Base-by-base conservation (phyloP, 441 rosid species). In the Aleurites moluccanus region DNA sequence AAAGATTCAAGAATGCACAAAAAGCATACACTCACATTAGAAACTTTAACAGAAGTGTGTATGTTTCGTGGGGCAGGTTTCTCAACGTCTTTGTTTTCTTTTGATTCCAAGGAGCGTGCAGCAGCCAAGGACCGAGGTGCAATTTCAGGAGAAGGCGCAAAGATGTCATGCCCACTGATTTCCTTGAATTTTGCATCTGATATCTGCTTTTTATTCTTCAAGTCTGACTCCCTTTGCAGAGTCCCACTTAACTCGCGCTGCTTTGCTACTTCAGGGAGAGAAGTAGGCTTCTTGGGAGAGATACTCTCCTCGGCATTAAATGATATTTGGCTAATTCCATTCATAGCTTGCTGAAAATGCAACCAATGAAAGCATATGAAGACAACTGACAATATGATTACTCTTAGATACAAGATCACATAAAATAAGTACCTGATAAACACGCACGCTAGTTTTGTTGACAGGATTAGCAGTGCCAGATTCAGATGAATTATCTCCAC, bases 171-270 rank as follows among this genome's bases (percentile, higher is more conserved):
- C 33, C 98, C 98, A 74, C 88, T 91, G 44, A 94, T 88, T 86
- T 94, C 98, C 86, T 88, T 94, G 69, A 76, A 83, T 77, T 94
- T 94, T 23, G 97, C 95, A 81, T 94, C 83, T 74, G 94, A 94
- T 38, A 86, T 83, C 66, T 88, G 97, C 81, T 91, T 94, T 49
- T 79, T 74, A 75, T 82, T 82, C 73, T 77, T 86, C n/a, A 79
- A 53, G 69, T 85, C 95, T 1, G 86, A 76, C 6, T 92, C 95
- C 20, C 80, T 88, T 64, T 86, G 92, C 69, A 92, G 72, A 0
- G 95, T 88, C 35, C 97, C 98, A 55, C 93, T 94, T n/a, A 94
- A 82, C 83, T 94, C 98, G 15, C 97, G 89, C 91, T 94, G 98
- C 86, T 94, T 94, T 5, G 97, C 91, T 53, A 88, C 90, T 80